phyloP scores from a whole-genome alignment of 2,329 filamentous ascomycete genomes.

The Zalaria sp. region DNA sequence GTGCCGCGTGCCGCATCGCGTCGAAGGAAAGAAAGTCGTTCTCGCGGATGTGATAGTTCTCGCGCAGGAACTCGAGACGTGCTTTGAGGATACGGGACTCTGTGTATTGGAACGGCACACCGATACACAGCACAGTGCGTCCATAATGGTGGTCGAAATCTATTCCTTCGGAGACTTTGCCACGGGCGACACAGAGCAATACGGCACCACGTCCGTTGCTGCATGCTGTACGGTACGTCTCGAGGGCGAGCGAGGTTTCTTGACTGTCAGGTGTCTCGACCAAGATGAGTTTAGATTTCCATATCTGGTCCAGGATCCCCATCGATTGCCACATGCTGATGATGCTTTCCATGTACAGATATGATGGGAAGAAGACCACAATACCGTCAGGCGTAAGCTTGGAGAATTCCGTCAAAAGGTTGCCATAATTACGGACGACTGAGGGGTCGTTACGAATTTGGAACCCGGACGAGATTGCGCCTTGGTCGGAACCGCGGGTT shows the following conservation, averaged over 20 bases:
- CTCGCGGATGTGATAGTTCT: conserved; percentile 92
- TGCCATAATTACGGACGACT: conserved; percentile 95
- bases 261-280: conserved; percentile 97
- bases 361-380: conserved; percentile 98
- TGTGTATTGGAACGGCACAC: conserved; percentile 96
- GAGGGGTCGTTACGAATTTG: conserved; percentile 90
- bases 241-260: conserved; percentile 86
- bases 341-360: conserved; percentile 98
- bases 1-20: conserved; percentile 96
- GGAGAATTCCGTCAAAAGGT: conserved; percentile 82
- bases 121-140: conserved; percentile 87
- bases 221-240: conserved; percentile 94
- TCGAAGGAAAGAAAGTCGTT: conserved; percentile 98
- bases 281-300: conserved; percentile 97
- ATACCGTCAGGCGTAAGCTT: conserved; percentile 93
- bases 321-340: conserved; percentile 99
- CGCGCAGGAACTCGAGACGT: conserved; percentile 84
- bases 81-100: conserved; percentile 95
- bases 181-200: conserved; percentile 84
- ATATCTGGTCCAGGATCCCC: conserved; percentile 93
- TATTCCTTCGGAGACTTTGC: conserved; percentile 95
- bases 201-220: conserved; percentile 93
- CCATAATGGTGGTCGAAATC: conserved; percentile 99
- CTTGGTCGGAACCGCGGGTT: conserved; percentile 86
- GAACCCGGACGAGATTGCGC: conserved; percentile 83